Percentiles rank a stretch among this genome's conserved stretches.
Evolutionary conservation across 2,329 filamentous ascomycete species (phyloP).

Genomic region (Aspergillus quadricinctus): DNA sequence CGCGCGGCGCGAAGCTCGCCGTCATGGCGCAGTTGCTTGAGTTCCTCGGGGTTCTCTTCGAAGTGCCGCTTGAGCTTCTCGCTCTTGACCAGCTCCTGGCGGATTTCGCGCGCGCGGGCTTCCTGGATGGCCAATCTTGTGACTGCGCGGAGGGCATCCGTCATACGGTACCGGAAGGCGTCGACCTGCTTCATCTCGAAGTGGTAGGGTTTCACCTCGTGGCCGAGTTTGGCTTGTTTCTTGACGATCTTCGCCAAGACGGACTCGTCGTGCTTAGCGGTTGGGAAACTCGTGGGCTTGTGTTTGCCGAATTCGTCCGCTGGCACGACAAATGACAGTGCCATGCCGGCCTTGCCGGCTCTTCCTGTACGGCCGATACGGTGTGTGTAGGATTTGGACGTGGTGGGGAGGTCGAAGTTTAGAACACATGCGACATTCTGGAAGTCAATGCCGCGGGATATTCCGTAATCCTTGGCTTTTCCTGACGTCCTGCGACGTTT

Average conservation of each 20-base stretch:
- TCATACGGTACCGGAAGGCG: slow-evolving; percentile 90
- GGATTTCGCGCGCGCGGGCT: slow-evolving; percentile 80
- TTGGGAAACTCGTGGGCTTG: slow-evolving; percentile 73
- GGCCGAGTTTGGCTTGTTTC: slow-evolving; percentile 71
- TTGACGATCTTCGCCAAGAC: slow-evolving; percentile 74
- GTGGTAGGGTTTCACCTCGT: slow-evolving; percentile 81
- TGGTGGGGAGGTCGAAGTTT: slow-evolving; percentile 91
- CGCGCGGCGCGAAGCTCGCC: slow-evolving; percentile 77
- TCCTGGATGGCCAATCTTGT: slow-evolving; percentile 87
- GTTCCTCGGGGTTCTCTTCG: slow-evolving; percentile 89
- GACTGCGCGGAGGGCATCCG: slow-evolving; percentile 83
- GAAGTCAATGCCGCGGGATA: slow-evolving; percentile 96
- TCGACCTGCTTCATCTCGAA: slow-evolving; percentile 95
- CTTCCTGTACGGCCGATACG: slow-evolving; percentile 90
- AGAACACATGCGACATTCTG: slow-evolving; percentile 90
- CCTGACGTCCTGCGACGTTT: slow-evolving; percentile 62
- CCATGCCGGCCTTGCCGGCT: slow-evolving; percentile 87
- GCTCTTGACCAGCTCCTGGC: slow-evolving; percentile 84
- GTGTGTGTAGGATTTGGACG: slow-evolving; percentile 92
- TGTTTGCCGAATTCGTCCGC: slow-evolving; percentile 80
- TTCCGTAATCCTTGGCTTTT: slow-evolving; percentile 83
- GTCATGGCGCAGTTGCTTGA: slow-evolving; percentile 85
- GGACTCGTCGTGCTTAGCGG: slow-evolving; percentile 77
- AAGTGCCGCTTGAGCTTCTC: slow-evolving; percentile 95
- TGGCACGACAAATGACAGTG: slow-evolving; percentile 90